A percentile compares a stretch with the other conserved stretches of the same genome.
Conservation (phyloP, 495 filamentous ascomycete species). For the Margaritispora aquatica region DNA sequence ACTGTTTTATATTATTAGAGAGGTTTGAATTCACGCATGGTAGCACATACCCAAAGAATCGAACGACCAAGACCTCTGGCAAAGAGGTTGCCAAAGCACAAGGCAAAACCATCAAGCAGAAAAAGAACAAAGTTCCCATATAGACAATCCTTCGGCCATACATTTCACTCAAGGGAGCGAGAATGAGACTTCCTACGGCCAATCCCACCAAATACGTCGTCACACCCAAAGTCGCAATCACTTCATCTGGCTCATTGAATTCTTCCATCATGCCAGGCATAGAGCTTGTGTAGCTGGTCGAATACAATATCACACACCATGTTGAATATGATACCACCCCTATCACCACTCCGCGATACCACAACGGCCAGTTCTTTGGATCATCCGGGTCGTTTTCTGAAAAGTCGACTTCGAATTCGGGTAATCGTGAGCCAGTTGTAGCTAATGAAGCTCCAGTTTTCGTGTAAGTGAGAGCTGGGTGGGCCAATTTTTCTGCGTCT, state of each 20-base stretch:
- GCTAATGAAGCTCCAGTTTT: slow-evolving; percentile 40
- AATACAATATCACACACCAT: slow-evolving; percentile 75
- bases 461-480: slow-evolving; percentile 14
- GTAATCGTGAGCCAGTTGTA: slow-evolving; percentile 53
- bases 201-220: slow-evolving; percentile 75
- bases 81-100: slow-evolving; percentile 63
- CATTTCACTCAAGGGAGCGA: slow-evolving; percentile 73
- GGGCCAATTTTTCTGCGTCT: slow-evolving; percentile 19
- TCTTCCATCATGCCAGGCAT: slow-evolving; percentile 59
- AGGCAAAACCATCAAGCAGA: slow-evolving; percentile 62
- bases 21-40: background rate
- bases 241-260: slow-evolving; percentile 49
- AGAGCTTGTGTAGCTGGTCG: slow-evolving; percentile 72
- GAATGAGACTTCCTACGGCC: slow-evolving; percentile 63
- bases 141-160: slow-evolving; percentile 75
- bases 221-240: slow-evolving; percentile 64
- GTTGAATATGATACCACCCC: slow-evolving; percentile 64
- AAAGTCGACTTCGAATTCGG: slow-evolving; percentile 73
- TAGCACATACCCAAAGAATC: slow-evolving; percentile 60
- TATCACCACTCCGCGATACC: slow-evolving; percentile 59
- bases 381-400: slow-evolving; percentile 60
- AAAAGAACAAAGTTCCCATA: slow-evolving; percentile 52
- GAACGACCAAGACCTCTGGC: slow-evolving; percentile 54
- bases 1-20: slow-evolving; percentile 24
- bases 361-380: slow-evolving; percentile 69